Percentiles rank a stretch among this genome's conserved stretches.
Evolutionary conservation across 140 eudicot genomes (phyloP).

Genomic region (Flaveria floridana): DNA sequence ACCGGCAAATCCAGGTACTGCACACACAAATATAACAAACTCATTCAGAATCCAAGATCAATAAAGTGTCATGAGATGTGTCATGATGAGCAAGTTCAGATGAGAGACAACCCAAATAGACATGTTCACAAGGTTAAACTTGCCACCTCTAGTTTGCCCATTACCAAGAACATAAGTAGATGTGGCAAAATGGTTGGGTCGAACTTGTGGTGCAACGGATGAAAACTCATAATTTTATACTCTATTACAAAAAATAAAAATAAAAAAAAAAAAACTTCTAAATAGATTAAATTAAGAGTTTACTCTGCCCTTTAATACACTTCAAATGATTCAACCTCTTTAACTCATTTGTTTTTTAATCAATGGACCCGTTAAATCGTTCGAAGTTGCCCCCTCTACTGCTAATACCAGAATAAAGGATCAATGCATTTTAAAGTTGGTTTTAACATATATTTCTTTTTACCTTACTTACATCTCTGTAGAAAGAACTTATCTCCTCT

Average conservation of each 20-base stretch:
- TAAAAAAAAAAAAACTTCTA: neutral
- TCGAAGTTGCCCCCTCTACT: neutral
- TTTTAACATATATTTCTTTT: neutral
- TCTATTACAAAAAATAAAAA: no score
- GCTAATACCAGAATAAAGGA: neutral
- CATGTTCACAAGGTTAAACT: neutral
- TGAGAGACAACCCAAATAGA: neutral
- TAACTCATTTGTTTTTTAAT: neutral
- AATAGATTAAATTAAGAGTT: neutral
- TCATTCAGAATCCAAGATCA: constrained; percentile 3
- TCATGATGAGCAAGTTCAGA: neutral
- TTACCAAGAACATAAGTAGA: neutral
- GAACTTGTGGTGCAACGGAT: neutral
- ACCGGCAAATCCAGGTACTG: constrained; percentile 56
- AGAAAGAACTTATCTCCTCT: constrained; percentile 80
- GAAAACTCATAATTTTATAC: no score
- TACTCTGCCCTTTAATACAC: neutral
- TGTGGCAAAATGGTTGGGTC: neutral
- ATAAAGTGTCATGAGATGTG: neutral
- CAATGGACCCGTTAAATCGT: constrained; percentile 8
- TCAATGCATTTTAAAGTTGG: neutral
- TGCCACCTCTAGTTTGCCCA: neutral
- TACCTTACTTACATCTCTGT: constrained; percentile 60
- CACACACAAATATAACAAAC: constrained; percentile 25
- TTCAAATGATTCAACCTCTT: neutral